These are phyloP conservation scores for Bacidia gigantensis DNA, from an alignment of 495 filamentous ascomycete species.

Conservation along the genomic window DNA sequence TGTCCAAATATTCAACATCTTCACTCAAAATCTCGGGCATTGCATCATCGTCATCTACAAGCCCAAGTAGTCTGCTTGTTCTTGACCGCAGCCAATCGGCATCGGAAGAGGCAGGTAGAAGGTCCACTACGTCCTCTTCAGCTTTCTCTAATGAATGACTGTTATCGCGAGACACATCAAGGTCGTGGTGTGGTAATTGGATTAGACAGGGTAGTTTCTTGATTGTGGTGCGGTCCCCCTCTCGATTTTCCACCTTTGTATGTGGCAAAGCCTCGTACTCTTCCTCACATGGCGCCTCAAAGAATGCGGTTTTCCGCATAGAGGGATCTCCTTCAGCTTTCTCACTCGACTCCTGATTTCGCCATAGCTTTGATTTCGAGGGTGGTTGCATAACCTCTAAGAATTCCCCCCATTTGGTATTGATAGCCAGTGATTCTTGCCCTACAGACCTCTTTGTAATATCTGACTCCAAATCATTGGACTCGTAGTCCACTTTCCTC, in stretches of 20 bases:
- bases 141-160: no score
- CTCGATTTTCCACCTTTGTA: neutral
- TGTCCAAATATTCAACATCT: neutral
- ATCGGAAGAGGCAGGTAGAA: slow-evolving; percentile 42
- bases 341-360: slow-evolving; percentile 33
- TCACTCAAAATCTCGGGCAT: slow-evolving; percentile 19
- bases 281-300: neutral
- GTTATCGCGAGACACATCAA: no score
- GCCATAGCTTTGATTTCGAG: slow-evolving; percentile 54
- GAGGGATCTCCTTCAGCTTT: neutral
- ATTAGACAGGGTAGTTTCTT: neutral
- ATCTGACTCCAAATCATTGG: neutral
- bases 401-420: slow-evolving; percentile 77
- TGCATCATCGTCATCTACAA: slow-evolving; percentile 55
- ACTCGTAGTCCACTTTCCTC: no score
- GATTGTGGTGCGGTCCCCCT: neutral
- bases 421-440: slow-evolving; percentile 13
- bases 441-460: slow-evolving; percentile 8
- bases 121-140: no score
- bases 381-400: slow-evolving; percentile 64
- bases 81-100: slow-evolving; percentile 86
- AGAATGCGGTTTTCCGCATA: no score
- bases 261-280: neutral
- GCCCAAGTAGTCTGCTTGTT: slow-evolving; percentile 78
- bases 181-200: no score